Evolutionary conservation across 2,329 filamentous ascomycete species (phyloP), one percentile per base, ranked within the genome.

Genomic region (Fusarium praegraminearum): DNA sequence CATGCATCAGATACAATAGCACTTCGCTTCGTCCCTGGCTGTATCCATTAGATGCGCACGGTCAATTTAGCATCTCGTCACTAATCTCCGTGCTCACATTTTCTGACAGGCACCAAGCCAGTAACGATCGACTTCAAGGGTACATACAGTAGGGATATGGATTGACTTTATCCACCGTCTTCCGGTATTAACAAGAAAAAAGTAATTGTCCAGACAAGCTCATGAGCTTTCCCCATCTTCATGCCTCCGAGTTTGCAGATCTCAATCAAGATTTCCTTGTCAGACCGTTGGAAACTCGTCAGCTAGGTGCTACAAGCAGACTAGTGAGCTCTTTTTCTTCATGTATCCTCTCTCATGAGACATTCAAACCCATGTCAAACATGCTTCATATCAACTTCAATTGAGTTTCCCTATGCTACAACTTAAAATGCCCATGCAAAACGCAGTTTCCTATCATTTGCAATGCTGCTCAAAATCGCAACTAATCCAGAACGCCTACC

Each of bases 401-500:
- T 35, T 36, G 38, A 53, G 36, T n/a, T 50, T 40, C 13, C 45
- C n/a, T 40, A 12, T 35, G 40, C 38, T 35, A 41, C 26, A 38
- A 40, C 22, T 58, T 20, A n/a, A 52, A 52, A 47, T 26, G 40
- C 41, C 43, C 32, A 46, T 49, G 35, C 43, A 59, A 62, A 52
- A 53, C 30, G 35, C 65, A 61, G 26, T 50, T 43, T 52, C 49
- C 50, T 63, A 55, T 53, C 47, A 67, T 71, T 69, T 53, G 51
- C 57, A 68, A 57, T 61, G 52, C 52, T 71, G 38, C 63, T 64
- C 36, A 52, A 70, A 61, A 70, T 60, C 65, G 68, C 69, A 67
- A 54, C 65, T 69, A 66, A 67, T 60, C 73, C 70, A 69, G 64
- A 75, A 75, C 73, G 73, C 73, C 73, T 69, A 69, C 56, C 33